A percentile compares a stretch with the other conserved stretches of the same genome.
Conservation (phyloP, 257 asterid genomes). For the Solanum microdontum region DNA sequence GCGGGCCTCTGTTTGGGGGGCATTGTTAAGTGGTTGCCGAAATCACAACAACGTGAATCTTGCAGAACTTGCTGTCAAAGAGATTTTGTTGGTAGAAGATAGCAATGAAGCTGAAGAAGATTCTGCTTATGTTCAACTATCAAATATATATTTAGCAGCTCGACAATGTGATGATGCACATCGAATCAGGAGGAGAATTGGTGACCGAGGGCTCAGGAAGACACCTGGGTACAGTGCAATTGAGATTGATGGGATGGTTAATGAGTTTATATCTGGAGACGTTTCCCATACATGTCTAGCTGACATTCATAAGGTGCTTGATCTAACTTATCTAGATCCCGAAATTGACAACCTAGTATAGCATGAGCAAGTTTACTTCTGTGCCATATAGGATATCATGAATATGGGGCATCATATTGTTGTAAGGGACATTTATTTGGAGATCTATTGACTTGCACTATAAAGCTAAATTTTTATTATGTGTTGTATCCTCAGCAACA, state of each 20-base stretch:
- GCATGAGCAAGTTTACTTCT: not conserved
- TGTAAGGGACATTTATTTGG: not conserved
- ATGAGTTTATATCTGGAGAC: constrained; percentile 28
- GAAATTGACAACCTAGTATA: not conserved
- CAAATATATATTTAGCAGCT: constrained; percentile 27
- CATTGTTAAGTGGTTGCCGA: constrained; percentile 27
- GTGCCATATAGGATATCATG: not conserved
- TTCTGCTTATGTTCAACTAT: constrained; percentile 30
- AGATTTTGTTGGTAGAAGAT: constrained; percentile 21
- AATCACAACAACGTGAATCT: constrained; percentile 19
- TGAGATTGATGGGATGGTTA: constrained; percentile 26
- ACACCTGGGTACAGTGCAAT: constrained; percentile 27
- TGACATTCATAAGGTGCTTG: constrained; percentile 13
- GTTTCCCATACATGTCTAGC: constrained; percentile 16
- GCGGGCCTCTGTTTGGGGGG: constrained; percentile 35
- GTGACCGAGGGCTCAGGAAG: constrained; percentile 29
- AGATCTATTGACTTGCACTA: not conserved
- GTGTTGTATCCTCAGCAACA: not conserved
- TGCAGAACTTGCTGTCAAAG: constrained; percentile 27
- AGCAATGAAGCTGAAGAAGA: constrained; percentile 25
- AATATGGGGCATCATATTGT: not conserved
- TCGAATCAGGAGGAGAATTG: constrained; percentile 22
- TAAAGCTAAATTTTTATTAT: not conserved
- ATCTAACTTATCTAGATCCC: constrained; percentile 8
- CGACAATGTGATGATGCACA: constrained; percentile 22